Evolutionary conservation across 345 rosid species (phyloP), one percentile per base, ranked within the genome.

Genomic region (Lepidium aucheri): DNA sequence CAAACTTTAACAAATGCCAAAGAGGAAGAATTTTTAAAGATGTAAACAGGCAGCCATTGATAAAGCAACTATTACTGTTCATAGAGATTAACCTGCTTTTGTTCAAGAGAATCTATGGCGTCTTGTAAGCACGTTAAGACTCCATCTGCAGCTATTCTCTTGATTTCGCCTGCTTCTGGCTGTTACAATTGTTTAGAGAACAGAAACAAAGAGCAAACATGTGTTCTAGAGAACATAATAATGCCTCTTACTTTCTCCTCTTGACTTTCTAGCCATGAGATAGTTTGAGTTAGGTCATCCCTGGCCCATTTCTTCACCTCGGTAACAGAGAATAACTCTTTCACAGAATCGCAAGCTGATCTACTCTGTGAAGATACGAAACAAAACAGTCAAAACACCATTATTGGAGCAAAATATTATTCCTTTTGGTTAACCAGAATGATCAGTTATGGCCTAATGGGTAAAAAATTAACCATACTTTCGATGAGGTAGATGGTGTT

Each of bases 101-200:
- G 88, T 51, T 81, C 88, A 41, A 94, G 86, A 71, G 84, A 76
- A 75, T 88, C 91, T 69, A 94, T 81, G 41, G 93, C 88, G 67
- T 90, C 97, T 76, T 86, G 95, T 67, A 94, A 85, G 68, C 97
- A 94, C 50, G 91, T 86, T 64, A 88, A 74, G 75, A 94, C 83
- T 69, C 99, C 97, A 77, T 84, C 83, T 15, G 93, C 86, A 54
- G 96, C 96, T 69, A 94, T 81, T 76, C 79, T 77, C 74, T 83
- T 85, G 41, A 88, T 81, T 78, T 90, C 91, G 8, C 81, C 80
- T 72, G 83, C 68, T 60, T 83, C 89, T 9, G 99, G 97, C 99
- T 90, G 88, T 81, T 67, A 60, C 67, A 74, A 65, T 22, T 18
- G 61, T 20, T 73, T 67, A 67, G 63, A n/a, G 36, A 60, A 5